Percentiles rank a stretch among this genome's conserved stretches.
Evolutionary conservation across 345 rosid genomes (phyloP).

Genomic region (Streptanthus diversifolius): DNA sequence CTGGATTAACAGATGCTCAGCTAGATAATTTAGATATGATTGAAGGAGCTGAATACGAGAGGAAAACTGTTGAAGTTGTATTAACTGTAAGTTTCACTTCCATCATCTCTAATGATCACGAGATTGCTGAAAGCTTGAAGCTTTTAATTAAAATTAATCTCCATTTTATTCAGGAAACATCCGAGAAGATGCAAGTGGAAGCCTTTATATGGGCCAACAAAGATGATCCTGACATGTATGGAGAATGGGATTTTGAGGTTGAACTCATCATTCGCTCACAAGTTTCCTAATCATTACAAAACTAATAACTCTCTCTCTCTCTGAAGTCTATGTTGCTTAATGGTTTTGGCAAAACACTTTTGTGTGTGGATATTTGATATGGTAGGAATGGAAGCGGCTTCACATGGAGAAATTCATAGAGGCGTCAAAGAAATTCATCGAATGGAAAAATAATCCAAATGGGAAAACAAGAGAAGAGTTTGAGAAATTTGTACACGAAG

Average conservation of each 20-base stretch:
- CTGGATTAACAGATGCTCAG: constrained; percentile 65
- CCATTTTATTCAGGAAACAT: constrained; percentile 44
- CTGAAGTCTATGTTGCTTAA: background rate
- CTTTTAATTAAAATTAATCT: background rate
- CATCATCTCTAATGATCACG: background rate
- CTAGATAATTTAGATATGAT: constrained; percentile 55
- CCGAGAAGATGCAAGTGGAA: constrained; percentile 45
- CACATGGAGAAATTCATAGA: constrained; percentile 65
- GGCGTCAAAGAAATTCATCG: constrained; percentile 56
- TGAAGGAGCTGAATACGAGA: constrained; percentile 71
- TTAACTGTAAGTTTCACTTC: constrained; percentile 41
- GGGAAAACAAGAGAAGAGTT: constrained; percentile 58
- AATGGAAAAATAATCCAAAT: constrained; percentile 67
- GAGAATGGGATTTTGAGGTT: constrained; percentile 94
- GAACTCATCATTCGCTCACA: background rate
- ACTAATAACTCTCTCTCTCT: background rate
- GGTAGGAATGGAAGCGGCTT: constrained; percentile 62
- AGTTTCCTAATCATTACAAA: background rate
- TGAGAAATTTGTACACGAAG: constrained; percentile 46
- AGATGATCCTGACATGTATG: constrained; percentile 69
- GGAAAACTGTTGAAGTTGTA: constrained; percentile 55
- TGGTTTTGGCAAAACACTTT: no score
- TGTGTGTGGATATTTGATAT: background rate
- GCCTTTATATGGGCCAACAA: constrained; percentile 61
- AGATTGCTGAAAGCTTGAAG: background rate